Base-by-base conservation (phyloP, 495 filamentous ascomycete genomes). In the Tuber microsphaerosporum region DNA sequence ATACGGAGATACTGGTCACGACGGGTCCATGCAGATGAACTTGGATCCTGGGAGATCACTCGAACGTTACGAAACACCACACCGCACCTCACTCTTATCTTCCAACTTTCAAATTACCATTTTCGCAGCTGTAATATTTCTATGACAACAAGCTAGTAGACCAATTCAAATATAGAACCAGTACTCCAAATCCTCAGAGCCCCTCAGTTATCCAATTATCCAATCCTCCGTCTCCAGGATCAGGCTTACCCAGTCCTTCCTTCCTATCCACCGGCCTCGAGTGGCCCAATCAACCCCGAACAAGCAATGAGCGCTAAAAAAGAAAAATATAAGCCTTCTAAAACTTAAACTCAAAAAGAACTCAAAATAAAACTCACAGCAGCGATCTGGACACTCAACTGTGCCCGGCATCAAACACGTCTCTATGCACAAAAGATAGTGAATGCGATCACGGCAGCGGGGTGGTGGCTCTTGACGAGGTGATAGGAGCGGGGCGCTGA, bases 361-460 rank as follows among this genome's bases (percentile, higher is more conserved):
- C 19, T 16, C 2, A 42, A 8, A 9, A 39, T 31, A 45, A 65
- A 44, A 68, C 76, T 73, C 41, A 78, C 76, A 73, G 41, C 76
- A 78, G 14, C 75, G 75, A 45, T 78, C 74, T 14, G 74, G 42
- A 39, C 76, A 78, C 39, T 78, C 76, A 16, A 73, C 61, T 8
- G 70, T 78, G 17, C 45, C 26, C 1, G 70, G 69, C 9, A 76
- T 1, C 3, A 77, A 45, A 70, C 74, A 78, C 7, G 76, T 73
- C 70, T 78, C 70, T 9, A 78, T 44, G 22, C 76, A 78, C 14
- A 78, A 69, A 44, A 78, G 69, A 51, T 77, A 77, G 43, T 71
- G 72, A 0, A 76, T 44, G 34, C 44, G 69, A 14, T n/a, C 70
- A 26, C 17, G 51, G 65, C 76, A 78, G 34, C 70, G 75, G 5